Evolutionary conservation across 2,329 filamentous ascomycete species (phyloP), one percentile per base, ranked within the genome.

Genomic region (Lecanicillium sp.): DNA sequence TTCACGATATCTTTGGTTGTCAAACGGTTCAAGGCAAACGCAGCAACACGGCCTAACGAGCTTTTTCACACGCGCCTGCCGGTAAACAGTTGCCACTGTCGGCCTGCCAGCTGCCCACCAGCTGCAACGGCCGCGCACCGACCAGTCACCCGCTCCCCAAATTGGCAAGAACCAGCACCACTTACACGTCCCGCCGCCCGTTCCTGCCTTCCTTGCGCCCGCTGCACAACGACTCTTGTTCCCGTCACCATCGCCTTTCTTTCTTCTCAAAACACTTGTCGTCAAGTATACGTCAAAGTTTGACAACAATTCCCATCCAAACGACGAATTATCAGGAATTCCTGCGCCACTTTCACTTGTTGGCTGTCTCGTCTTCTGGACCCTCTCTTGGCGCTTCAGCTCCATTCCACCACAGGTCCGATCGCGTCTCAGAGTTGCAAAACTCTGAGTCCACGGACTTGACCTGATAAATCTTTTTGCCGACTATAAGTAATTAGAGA

Each of bases 121-220:
- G 22, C 18, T 28, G 38, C 28, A 16, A 9, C 29, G 9, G 39
- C 14, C 14, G 17, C 14, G 13, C 20, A 37, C 17, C 32, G 28
- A 22, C 31, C 34, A n/a, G n/a, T n/a, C n/a, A n/a, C n/a, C n/a
- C 22, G 22, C 11, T 37, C 33, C 39, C 39, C 27, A 15, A 41
- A 41, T 29, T 30, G 39, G 39, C 34, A 41, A 33, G 33, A 33
- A 17, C 39, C 30, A 29, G 33, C 28, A 29, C 34, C 20, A 29
- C 33, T 36, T n/a, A 15, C 39, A 34, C 32, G 12, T 7, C 17
- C 12, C 32, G 5, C 4, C 19, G 14, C 4, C 35, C 8, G 35
- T 14, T 15, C 35, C 9, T 14, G 18, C 35, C 8, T 28, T 14
- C 37, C 25, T 32, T 18, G 17, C 27, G 22, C 22, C 22, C 6